Evolutionary conservation across 495 filamentous ascomycete genomes (phyloP), one percentile per base, ranked within the genome.

Genomic region (Tirmania nivea): DNA sequence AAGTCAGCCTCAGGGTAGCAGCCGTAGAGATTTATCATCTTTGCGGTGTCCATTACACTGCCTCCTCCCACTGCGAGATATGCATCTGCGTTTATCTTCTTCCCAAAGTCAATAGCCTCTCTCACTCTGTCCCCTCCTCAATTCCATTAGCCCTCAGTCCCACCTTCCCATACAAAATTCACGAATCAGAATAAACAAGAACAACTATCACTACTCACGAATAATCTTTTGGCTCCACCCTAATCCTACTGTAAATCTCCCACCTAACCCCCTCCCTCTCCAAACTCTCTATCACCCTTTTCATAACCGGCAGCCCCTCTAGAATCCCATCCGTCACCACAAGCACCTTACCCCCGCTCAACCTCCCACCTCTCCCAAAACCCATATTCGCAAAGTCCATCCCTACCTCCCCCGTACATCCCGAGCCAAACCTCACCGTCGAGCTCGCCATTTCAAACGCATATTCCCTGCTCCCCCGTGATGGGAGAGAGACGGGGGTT

Each of bases 391-490:
- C 76, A 60, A 97, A 80, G 67, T 97, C 90, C 90, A 97, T 97
- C 56, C 90, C 90, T n/a, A 96, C 87, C 68, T 97, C 90, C 65
- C 83, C 80, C 12, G 90, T 97, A n/a, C 78, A 80, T 4, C 90
- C 90, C 0, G 84, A 83, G 0, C 90, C 90, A 60, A 94, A 97
- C 14, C 92, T 81, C 63, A 97, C 93, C 47, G 78, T 84, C 0
- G 85, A 90, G 5, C 90, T 84, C 1, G 82, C 90, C 88, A 97
- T 94, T 68, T 97, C 89, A 63, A 97, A 97, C 36, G 90, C 90
- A 70, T 96, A 96, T 62, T 97, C 90, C 94, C 64, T 88, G 77
- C 54, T 50, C 31, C 17, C 52, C 50, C 8, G 78, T 75, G 2
- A 79, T 31, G 1, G 69, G 5, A 68, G 65, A 59, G 87, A 83